Conservation (phyloP, 768 basidiomycete species). For the Cystofilobasidium macerans region DNA sequence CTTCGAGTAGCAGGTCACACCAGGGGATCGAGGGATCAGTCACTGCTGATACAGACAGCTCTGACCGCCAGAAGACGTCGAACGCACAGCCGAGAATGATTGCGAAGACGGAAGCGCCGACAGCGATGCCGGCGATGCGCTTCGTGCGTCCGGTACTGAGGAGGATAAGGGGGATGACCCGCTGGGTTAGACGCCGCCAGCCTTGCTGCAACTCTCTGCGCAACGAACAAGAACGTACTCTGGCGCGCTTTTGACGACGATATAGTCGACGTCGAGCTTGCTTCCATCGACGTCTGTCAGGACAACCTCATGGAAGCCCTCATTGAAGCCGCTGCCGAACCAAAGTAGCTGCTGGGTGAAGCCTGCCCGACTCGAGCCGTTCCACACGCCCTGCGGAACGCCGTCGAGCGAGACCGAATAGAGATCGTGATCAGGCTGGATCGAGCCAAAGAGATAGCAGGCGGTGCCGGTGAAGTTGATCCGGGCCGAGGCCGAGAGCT, state of each 20-base stretch:
- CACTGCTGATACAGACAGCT: too few relatives aligned
- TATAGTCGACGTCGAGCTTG: conserved; percentile 25
- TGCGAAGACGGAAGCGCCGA: conserved; percentile 10
- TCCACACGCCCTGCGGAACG: background rate
- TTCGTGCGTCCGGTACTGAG: conserved; percentile 6
- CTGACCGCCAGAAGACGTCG: background rate
- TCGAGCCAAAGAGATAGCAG: conserved; percentile 21
- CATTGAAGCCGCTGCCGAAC: conserved; percentile 13
- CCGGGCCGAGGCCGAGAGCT: background rate
- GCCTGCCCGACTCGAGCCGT: conserved; percentile 11
- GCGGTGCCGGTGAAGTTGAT: conserved; percentile 22
- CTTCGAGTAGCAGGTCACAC: background rate
- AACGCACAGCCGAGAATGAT: conserved; percentile 15
- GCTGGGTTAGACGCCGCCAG: too few relatives aligned
- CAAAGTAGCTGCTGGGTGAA: conserved; percentile 23
- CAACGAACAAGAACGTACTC: background rate
- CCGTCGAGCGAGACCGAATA: conserved; percentile 22
- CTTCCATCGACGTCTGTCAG: conserved; percentile 21
- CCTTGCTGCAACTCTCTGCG: too few relatives aligned
- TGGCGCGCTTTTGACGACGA: conserved; percentile 4
- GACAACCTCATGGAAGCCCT: background rate
- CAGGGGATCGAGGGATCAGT: background rate
- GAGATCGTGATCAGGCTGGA: conserved; percentile 24
- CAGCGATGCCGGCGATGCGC: conserved; percentile 22
- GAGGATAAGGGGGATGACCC: too few relatives aligned